Evolutionary conservation across 257 asterid species (phyloP).

Genomic region (Ocimum tenuiflorum): DNA sequence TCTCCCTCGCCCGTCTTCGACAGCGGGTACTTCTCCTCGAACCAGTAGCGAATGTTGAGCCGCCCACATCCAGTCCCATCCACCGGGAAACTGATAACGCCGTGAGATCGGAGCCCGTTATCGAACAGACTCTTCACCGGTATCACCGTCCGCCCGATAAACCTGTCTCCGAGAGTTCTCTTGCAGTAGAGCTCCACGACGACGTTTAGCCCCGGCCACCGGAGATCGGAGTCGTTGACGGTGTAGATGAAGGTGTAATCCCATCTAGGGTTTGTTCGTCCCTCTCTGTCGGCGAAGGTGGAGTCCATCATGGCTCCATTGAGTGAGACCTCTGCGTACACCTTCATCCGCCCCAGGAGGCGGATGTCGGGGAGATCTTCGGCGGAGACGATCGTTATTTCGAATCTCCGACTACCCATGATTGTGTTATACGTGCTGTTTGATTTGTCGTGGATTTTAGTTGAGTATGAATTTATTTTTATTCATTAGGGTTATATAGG

Average conservation of each 20-base stretch:
- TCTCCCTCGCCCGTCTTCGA: too few species aligned
- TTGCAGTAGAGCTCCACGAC: slow-evolving; percentile 14
- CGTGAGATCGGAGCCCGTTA: not conserved
- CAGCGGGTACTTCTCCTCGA: too few species aligned
- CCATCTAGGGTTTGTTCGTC: slow-evolving; percentile 23
- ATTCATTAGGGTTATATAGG: too few species aligned
- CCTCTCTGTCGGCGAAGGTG: slow-evolving; percentile 8
- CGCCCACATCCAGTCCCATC: too few species aligned
- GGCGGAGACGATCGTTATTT: slow-evolving; percentile 23
- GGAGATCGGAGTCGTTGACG: not conserved
- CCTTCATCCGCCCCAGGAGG: not conserved
- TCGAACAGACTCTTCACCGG: slow-evolving; percentile 22
- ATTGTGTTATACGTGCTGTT: too few species aligned
- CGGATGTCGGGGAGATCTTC: slow-evolving; percentile 9
- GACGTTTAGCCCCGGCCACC: not conserved
- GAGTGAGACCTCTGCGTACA: slow-evolving; percentile 19
- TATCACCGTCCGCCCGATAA: slow-evolving; percentile 21
- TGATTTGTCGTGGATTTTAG: too few species aligned
- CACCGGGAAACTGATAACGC: too few species aligned
- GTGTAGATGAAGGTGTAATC: slow-evolving; percentile 6
- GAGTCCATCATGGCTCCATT: slow-evolving; percentile 3
- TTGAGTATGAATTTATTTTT: too few species aligned
- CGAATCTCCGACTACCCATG: slow-evolving; percentile 17
- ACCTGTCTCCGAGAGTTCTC: slow-evolving; percentile 2
- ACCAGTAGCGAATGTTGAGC: too few species aligned